Conservation (phyloP, 1,284 basidiomycete genomes). For the Papiliotrema terrestris region DNA sequence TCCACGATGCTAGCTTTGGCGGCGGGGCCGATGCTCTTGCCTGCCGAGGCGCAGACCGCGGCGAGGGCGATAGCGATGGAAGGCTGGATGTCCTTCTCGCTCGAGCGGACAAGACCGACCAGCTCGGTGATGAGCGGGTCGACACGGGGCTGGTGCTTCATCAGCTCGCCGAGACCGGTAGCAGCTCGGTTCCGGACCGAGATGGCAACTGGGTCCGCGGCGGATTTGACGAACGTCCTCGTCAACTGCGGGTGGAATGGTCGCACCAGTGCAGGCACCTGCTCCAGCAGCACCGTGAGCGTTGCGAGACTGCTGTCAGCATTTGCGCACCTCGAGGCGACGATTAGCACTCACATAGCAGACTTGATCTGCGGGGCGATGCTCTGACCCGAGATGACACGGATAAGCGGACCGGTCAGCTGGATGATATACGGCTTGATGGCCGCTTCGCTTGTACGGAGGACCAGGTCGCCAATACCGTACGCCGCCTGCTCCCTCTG, state of each 20-base stretch:
- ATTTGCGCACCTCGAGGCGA: neutral
- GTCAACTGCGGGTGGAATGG: slow-evolving; percentile 99
- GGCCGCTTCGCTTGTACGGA: slow-evolving; percentile 78
- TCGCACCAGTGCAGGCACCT: slow-evolving; percentile 84
- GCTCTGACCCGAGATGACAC: slow-evolving; percentile 80
- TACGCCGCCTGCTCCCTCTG: slow-evolving; percentile 84
- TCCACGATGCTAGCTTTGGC: slow-evolving; percentile 69
- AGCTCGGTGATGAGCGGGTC: slow-evolving; percentile 81
- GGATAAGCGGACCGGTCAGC: slow-evolving; percentile 93
- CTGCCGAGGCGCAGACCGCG: slow-evolving; percentile 69
- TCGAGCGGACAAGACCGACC: slow-evolving; percentile 52
- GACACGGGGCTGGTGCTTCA: slow-evolving; percentile 70
- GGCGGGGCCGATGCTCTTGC: slow-evolving; percentile 71
- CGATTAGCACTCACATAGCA: slow-evolving; percentile 57
- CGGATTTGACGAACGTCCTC: slow-evolving; percentile 92
- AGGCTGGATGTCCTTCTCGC: slow-evolving; percentile 69
- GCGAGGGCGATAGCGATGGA: slow-evolving; percentile 75
- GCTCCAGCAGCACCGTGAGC: slow-evolving; percentile 73
- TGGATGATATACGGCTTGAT: slow-evolving; percentile 97
- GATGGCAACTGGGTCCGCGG: slow-evolving; percentile 72
- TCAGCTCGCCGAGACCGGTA: slow-evolving; percentile 81
- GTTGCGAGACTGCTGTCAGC: slow-evolving; percentile 57
- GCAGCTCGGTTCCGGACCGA: slow-evolving; percentile 80
- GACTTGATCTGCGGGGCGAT: slow-evolving; percentile 89
- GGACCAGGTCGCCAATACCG: slow-evolving; percentile 90